Evolutionary conservation across 108 stramenopile species (phyloP).

Genomic region (Skeletonema costatum): DNA sequence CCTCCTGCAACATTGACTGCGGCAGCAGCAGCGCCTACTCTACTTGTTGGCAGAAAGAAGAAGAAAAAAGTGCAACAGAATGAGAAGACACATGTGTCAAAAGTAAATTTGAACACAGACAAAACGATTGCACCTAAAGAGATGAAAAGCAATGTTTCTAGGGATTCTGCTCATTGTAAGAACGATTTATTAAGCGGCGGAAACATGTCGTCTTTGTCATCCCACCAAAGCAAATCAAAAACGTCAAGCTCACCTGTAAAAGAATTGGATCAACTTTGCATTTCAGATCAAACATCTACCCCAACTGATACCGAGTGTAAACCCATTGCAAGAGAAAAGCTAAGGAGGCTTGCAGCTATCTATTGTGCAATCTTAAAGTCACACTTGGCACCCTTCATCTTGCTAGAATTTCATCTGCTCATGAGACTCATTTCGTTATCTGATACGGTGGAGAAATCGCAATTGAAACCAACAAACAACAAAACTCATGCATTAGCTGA

Average conservation of each 20-base stretch:
- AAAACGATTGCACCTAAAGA: not conserved
- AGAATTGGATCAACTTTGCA: not conserved
- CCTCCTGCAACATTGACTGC: not conserved
- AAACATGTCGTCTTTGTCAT: not conserved
- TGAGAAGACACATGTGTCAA: not conserved
- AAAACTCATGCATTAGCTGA: slow-evolving; percentile 12
- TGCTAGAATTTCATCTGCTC: slow-evolving; percentile 76
- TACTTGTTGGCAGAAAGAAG: slow-evolving; percentile 16
- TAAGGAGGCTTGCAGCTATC: slow-evolving; percentile 53
- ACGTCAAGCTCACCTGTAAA: not conserved
- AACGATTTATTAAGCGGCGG: not conserved
- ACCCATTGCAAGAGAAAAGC: slow-evolving; percentile 6
- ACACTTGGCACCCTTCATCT: slow-evolving; percentile 69
- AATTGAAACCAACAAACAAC: not conserved
- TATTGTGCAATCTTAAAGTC: slow-evolving; percentile 62
- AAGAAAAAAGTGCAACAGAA: not conserved
- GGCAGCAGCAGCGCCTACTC: not conserved
- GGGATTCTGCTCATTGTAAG: not conserved
- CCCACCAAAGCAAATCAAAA: not conserved
- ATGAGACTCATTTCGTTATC: slow-evolving; percentile 56
- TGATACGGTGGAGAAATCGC: not conserved
- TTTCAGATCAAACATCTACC: not conserved
- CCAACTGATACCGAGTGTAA: not conserved
- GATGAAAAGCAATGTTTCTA: not conserved
- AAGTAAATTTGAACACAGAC: not conserved